Conservation (phyloP, 768 basidiomycete genomes). For the Lactarius pseudohatsudake region DNA sequence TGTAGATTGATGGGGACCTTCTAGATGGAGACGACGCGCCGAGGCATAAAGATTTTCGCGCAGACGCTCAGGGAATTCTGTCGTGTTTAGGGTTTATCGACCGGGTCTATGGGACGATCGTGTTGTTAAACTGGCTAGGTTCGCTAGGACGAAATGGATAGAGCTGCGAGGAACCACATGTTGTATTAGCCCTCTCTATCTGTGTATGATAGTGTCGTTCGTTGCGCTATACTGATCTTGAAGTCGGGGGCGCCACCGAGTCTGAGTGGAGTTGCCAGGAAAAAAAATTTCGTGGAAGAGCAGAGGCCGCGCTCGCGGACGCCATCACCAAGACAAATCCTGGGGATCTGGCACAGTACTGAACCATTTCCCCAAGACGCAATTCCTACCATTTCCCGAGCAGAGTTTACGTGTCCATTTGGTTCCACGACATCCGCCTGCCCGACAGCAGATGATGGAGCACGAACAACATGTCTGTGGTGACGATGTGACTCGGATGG, state of each 20-base stretch:
- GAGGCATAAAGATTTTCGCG: conserved; percentile 22
- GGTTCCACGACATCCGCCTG: not conserved
- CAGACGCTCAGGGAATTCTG: conserved; percentile 21
- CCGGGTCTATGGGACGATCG: not conserved
- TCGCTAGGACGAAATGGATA: not conserved
- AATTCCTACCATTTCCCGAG: too few species aligned
- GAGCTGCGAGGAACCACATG: not conserved
- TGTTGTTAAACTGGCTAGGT: too few species aligned
- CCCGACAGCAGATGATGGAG: not conserved
- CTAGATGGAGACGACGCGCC: conserved; percentile 28
- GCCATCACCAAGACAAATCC: too few species aligned
- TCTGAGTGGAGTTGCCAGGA: not conserved
- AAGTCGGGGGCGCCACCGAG: too few species aligned
- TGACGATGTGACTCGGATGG: too few species aligned
- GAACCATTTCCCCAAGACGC: too few species aligned
- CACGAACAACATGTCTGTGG: too few species aligned
- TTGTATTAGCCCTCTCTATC: not conserved
- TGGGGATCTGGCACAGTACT: too few species aligned
- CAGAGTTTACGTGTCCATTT: not conserved
- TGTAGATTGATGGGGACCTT: conserved; percentile 2
- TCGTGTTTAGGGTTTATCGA: not conserved
- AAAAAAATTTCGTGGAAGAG: too few species aligned
- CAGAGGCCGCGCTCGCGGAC: not conserved
- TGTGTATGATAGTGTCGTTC: not conserved
- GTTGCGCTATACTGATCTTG: not conserved